Conservation (phyloP, 805 yeast species). For the Kuraishia borneana region DNA sequence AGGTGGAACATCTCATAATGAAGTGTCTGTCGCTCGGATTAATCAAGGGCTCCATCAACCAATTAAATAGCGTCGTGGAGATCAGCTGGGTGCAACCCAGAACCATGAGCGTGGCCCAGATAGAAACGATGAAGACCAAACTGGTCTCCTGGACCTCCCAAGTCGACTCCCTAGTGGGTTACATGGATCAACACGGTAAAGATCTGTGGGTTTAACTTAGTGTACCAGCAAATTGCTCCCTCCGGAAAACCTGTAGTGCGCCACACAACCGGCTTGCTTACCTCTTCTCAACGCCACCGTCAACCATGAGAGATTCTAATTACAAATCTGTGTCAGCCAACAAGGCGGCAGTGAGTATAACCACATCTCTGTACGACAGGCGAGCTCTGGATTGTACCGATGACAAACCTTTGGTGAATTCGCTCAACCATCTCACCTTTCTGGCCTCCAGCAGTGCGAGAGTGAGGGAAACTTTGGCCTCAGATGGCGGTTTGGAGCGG, state of each 20-base stretch:
- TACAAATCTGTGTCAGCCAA: slow-evolving; percentile 69
- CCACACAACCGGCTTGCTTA: not conserved
- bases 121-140: slow-evolving; percentile 61
- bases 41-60: slow-evolving; percentile 84
- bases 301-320: slow-evolving; percentile 77
- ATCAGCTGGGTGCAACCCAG: slow-evolving; percentile 96
- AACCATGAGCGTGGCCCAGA: slow-evolving; percentile 74
- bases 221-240: not conserved
- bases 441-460: slow-evolving; percentile 77
- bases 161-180: slow-evolving; percentile 53
- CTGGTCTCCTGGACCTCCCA: slow-evolving; percentile 69
- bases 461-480: slow-evolving; percentile 80
- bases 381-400: slow-evolving; percentile 87
- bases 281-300: not conserved
- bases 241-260: not conserved
- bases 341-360: slow-evolving; percentile 86
- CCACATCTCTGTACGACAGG: slow-evolving; percentile 82
- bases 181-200: slow-evolving; percentile 50
- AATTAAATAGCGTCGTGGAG: slow-evolving; percentile 65
- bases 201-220: slow-evolving; percentile 44
- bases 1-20: slow-evolving; percentile 86
- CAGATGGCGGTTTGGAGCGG: slow-evolving; percentile 88
- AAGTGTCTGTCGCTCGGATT: slow-evolving; percentile 79
- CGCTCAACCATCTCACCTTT: slow-evolving; percentile 81
- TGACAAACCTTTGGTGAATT: slow-evolving; percentile 83